Evolutionary conservation across 2,329 filamentous ascomycete genomes (phyloP), one percentile per base, ranked within the genome.

Genomic region (Colletotrichum filicis): DNA sequence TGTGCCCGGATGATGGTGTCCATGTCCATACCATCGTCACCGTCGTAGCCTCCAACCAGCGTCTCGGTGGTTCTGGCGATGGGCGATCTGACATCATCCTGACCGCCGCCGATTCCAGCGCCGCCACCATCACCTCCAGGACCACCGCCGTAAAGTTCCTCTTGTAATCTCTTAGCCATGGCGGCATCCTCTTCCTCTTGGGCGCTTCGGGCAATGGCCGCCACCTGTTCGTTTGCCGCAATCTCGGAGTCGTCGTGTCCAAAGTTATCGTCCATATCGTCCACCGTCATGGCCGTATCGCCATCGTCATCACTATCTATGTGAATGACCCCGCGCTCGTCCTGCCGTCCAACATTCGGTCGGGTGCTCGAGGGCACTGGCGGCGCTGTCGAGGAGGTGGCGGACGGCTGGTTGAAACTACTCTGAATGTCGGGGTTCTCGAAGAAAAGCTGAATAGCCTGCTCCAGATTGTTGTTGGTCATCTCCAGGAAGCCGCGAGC

Each of bases 61-160:
- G 95, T 98, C 84, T 99, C 97, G 14, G 94, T 97, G 32, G 94
- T 97, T 77, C 95, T 90, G 58, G 93, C 94, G 83, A 99, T 97
- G 9, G 97, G 97, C 60, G 97, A 97, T 79, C 97, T 89, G 67
- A 99, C 92, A 58, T 87, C 92, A 77, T 92, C 92, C 49, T 85
- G 79, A 73, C 84, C 85, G 73, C 84, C 85, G 28, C 81, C 82
- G 8, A 81, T 84, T 26, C 81, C 84, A 16, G 84, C 85, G 52
- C 80, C 79, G 8, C 79, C 83, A 46, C 78, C 79, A 80, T 71
- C 75, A 11, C 42, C 68, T 3, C 62, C 68, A 16, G 35, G 4
- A 6, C 66, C 83, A 57, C 84, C 89, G 65, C 89, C 88, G 78
- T 98, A 98, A 79, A 98, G 89, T 82, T 99, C 95, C 79, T 99